Percentiles rank a stretch among this genome's conserved stretches.
These are phyloP conservation scores for Yamadazyma pseudoaaseri DNA, from an alignment of 1,139 yeast species.

Conservation along the genomic window DNA sequence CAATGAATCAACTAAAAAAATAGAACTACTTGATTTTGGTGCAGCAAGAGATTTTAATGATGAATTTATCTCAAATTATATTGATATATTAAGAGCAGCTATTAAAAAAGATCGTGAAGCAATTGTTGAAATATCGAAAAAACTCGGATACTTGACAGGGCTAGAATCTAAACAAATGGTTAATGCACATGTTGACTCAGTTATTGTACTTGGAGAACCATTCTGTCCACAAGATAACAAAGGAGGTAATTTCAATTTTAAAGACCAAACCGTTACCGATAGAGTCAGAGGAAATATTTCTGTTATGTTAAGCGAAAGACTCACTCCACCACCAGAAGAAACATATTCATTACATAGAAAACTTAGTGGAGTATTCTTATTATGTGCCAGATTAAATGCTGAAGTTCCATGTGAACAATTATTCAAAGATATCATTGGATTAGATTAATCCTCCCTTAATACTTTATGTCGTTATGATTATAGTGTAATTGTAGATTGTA, in stretches of 20 bases:
- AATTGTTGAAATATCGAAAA: slow-evolving; percentile 64
- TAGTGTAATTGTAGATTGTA: background rate
- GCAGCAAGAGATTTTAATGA: slow-evolving; percentile 79
- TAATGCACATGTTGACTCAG: slow-evolving; percentile 90
- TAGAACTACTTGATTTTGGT: slow-evolving; percentile 91
- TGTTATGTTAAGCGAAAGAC: slow-evolving; percentile 84
- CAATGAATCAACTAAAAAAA: slow-evolving; percentile 60
- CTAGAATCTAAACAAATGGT: slow-evolving; percentile 83
- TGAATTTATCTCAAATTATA: slow-evolving; percentile 68
- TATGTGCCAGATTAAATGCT: slow-evolving; percentile 86
- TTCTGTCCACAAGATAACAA: slow-evolving; percentile 56
- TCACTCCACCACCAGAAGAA: slow-evolving; percentile 98
- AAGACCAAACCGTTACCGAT: slow-evolving; percentile 86
- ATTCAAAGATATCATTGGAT: slow-evolving; percentile 71
- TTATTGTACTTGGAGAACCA: slow-evolving; percentile 90
- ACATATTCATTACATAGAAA: slow-evolving; percentile 94
- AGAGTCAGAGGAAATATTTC: slow-evolving; percentile 85
- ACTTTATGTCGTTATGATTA: slow-evolving; percentile 1
- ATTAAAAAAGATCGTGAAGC: slow-evolving; percentile 63
- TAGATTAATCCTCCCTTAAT: background rate
- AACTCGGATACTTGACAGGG: slow-evolving; percentile 89
- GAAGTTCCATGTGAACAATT: slow-evolving; percentile 78
- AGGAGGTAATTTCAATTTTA: slow-evolving; percentile 64
- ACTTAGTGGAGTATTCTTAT: slow-evolving; percentile 87
- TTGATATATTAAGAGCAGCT: slow-evolving; percentile 74